These are phyloP conservation scores for Parathielavia appendiculata DNA, from an alignment of 495 filamentous ascomycete genomes.

Conservation along the genomic window DNA sequence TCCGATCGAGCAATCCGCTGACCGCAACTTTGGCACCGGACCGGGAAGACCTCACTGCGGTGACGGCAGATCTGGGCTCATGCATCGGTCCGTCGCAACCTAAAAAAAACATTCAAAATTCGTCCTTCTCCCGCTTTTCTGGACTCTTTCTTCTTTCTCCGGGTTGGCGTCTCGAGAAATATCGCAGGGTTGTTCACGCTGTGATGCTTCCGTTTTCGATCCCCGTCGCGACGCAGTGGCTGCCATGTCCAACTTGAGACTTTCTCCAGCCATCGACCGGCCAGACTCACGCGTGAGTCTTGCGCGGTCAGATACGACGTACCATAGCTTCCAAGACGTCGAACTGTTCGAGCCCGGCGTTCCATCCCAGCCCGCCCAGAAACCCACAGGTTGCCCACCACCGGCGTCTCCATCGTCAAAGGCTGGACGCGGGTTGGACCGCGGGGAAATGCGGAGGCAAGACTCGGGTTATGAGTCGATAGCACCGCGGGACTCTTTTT, in stretches of 20 bases:
- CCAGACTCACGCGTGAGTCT: slow-evolving; percentile 40
- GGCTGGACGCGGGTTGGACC: slow-evolving; percentile 16
- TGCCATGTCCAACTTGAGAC: slow-evolving; percentile 32
- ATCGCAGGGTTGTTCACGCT: slow-evolving; percentile 4
- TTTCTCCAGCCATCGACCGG: slow-evolving; percentile 30
- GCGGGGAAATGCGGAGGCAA: slow-evolving; percentile 41
- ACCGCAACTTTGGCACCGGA: slow-evolving; percentile 20
- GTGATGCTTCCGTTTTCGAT: slow-evolving; percentile 20
- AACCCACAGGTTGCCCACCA: slow-evolving; percentile 8
- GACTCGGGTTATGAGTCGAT: slow-evolving; percentile 50
- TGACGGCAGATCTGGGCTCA: slow-evolving; percentile 13
- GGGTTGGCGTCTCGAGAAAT: slow-evolving; percentile 3
- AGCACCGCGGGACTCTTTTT: slow-evolving; percentile 26
- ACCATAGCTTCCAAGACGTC: slow-evolving; percentile 45
- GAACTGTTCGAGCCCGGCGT: slow-evolving; percentile 34
- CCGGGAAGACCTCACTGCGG: slow-evolving; percentile 10
- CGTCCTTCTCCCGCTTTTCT: slow-evolving; percentile 9
- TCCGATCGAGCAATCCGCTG: slow-evolving; percentile 11
- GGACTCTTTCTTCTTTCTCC: slow-evolving; percentile 1
- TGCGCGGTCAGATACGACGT: slow-evolving; percentile 40
- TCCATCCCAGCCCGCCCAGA: slow-evolving; percentile 11
- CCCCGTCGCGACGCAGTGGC: slow-evolving; percentile 7
- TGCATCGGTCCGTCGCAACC: slow-evolving; percentile 3
- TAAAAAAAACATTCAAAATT: slow-evolving; percentile 21
- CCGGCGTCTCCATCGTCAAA: slow-evolving; percentile 5